phyloP scores from a whole-genome alignment of 2,329 filamentous ascomycete genomes.

The Talaromyces sp. region DNA sequence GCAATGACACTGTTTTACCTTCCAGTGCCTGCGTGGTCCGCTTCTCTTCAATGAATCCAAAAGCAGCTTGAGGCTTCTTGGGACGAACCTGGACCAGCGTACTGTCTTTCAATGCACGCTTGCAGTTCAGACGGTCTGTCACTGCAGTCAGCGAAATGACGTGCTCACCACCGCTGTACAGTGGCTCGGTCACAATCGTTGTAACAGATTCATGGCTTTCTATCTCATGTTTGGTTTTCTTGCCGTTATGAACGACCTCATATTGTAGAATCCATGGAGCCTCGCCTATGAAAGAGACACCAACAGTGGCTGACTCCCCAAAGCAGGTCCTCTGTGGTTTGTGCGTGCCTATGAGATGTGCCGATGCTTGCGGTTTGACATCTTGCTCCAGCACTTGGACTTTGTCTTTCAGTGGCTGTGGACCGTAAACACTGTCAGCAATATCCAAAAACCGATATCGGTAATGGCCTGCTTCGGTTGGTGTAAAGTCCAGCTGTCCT shows the following conservation, averaged over 20 bases:
- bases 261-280: constrained; percentile 86
- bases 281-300: constrained; percentile 73
- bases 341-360: constrained; percentile 57
- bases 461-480: constrained; percentile 75
- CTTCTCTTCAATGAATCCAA: constrained; percentile 79
- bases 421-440: constrained; percentile 74
- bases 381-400: constrained; percentile 71
- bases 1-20: constrained; percentile 66
- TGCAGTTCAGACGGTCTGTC: constrained; percentile 80
- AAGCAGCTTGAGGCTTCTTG: constrained; percentile 79
- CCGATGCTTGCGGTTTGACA: constrained; percentile 87
- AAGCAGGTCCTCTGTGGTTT: constrained; percentile 66
- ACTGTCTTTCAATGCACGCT: constrained; percentile 77
- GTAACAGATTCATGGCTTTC: constrained; percentile 59
- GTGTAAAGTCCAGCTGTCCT: constrained; percentile 78
- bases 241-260: constrained; percentile 85
- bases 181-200: constrained; percentile 67
- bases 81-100: constrained; percentile 79
- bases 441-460: constrained; percentile 79
- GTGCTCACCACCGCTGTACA: constrained; percentile 83
- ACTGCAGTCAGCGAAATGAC: constrained; percentile 79
- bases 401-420: constrained; percentile 56
- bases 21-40: constrained; percentile 71
- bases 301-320: constrained; percentile 69
- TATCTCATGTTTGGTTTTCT: constrained; percentile 64